A percentile compares a stretch with the other conserved stretches of the same genome.
These are phyloP conservation scores for Besnoitia besnoiti DNA, from an alignment of 169 alveolate species.

Conservation along the genomic window DNA sequence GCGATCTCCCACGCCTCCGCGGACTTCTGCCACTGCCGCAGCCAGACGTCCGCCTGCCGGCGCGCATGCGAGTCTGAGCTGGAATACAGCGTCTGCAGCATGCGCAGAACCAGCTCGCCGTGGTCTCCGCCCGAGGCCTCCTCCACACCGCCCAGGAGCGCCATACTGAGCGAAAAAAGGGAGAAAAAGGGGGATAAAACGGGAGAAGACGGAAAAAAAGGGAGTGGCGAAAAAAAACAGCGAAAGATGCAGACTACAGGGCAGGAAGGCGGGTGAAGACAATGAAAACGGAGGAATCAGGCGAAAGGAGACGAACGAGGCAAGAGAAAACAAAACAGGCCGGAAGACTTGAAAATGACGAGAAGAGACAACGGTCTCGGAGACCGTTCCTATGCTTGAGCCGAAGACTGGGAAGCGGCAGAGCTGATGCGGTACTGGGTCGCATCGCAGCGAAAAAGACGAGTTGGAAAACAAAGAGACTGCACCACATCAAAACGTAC, in stretches of 20 bases:
- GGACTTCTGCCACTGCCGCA: conserved; percentile 7
- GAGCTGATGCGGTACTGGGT: too few species aligned
- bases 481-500: too few species aligned
- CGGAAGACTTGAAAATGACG: too few species aligned
- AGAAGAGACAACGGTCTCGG: too few species aligned
- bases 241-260: neutral
- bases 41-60: conserved; percentile 1
- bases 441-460: too few species aligned
- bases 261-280: neutral
- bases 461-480: too few species aligned
- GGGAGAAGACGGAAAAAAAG: neutral
- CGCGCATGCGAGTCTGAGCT: neutral
- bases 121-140: neutral
- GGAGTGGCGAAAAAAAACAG: neutral
- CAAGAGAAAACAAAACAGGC: too few species aligned
- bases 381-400: too few species aligned
- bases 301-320: too few species aligned
- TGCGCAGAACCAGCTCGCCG: neutral
- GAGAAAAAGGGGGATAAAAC: neutral
- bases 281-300: too few species aligned
- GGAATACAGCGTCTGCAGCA: neutral
- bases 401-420: too few species aligned
- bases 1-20: neutral
- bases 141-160: neutral
- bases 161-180: neutral